phyloP scores from a whole-genome alignment of 1,139 yeast genomes.

The Taiozyma sp. region DNA sequence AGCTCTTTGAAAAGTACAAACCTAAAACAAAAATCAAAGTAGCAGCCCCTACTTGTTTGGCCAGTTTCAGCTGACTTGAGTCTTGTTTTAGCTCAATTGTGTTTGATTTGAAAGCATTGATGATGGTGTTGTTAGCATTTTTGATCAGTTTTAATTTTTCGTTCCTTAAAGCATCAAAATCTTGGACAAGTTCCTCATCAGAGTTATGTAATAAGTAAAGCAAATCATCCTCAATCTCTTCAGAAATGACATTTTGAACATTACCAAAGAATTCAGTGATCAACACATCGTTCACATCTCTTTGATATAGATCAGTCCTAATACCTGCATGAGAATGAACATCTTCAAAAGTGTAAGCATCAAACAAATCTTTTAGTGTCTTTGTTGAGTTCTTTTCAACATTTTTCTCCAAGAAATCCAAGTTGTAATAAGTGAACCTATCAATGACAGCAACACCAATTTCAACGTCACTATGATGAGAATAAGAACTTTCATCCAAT shows the following conservation, averaged over 20 bases:
- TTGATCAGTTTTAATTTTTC: background rate
- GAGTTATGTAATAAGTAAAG: slow-evolving; percentile 17
- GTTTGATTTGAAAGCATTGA: slow-evolving; percentile 16
- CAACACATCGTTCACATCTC: slow-evolving; percentile 64
- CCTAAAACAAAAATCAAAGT: slow-evolving; percentile 3
- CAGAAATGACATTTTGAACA: slow-evolving; percentile 76
- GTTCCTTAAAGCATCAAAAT: background rate
- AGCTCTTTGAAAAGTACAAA: slow-evolving; percentile 1
- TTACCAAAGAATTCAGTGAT: slow-evolving; percentile 95
- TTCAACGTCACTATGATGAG: slow-evolving; percentile 93
- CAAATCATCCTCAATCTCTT: slow-evolving; percentile 28
- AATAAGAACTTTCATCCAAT: slow-evolving; percentile 84
- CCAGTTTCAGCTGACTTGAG: background rate
- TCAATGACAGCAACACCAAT: slow-evolving; percentile 98
- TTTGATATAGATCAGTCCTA: slow-evolving; percentile 67
- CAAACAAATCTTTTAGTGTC: slow-evolving; percentile 80
- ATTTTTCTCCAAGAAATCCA: slow-evolving; percentile 73
- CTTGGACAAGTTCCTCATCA: slow-evolving; percentile 5
- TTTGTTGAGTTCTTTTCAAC: slow-evolving; percentile 67
- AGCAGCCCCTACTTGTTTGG: slow-evolving; percentile 4
- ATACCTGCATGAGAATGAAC: slow-evolving; percentile 93
- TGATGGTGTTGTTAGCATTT: slow-evolving; percentile 10
- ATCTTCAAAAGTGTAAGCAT: slow-evolving; percentile 74
- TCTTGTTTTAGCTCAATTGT: slow-evolving; percentile 10
- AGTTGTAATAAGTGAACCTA: slow-evolving; percentile 86